Conservation (phyloP, 116 monocot genomes). For the Posidonia oceanica region DNA sequence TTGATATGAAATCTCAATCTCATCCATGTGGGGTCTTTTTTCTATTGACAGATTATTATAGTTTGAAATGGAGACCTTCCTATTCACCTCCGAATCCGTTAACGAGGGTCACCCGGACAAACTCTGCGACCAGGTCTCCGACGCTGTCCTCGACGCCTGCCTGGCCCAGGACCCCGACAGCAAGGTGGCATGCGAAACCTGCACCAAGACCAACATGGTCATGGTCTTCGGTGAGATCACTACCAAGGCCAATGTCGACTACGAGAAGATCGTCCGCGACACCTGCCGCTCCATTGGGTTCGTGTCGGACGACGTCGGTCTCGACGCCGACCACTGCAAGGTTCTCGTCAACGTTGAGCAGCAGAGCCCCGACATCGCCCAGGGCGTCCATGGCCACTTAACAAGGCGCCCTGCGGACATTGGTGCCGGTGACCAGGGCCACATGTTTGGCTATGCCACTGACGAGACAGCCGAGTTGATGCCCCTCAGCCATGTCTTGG, state of each 20-base stretch:
- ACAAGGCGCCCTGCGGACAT: constrained; percentile 67
- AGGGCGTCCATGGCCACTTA: constrained; percentile 69
- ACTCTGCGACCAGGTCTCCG: constrained; percentile 63
- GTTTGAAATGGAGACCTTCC: constrained; percentile 37
- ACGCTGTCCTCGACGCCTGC: constrained; percentile 59
- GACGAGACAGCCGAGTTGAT: constrained; percentile 60
- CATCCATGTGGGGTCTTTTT: too few species aligned
- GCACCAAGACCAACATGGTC: constrained; percentile 72
- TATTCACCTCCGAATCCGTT: constrained; percentile 67
- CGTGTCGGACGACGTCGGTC: constrained; percentile 37
- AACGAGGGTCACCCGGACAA: constrained; percentile 77
- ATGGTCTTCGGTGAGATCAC: constrained; percentile 78
- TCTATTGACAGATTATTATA: too few species aligned
- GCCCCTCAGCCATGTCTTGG: constrained; percentile 79
- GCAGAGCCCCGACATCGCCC: constrained; percentile 66
- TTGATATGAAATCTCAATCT: too few species aligned
- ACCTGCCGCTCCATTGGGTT: constrained; percentile 43
- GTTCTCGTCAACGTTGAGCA: constrained; percentile 69
- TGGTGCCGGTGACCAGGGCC: constrained; percentile 66
- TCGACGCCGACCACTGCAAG: constrained; percentile 54
- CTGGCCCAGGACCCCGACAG: constrained; percentile 65
- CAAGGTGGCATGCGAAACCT: constrained; percentile 72
- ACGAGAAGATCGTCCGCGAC: constrained; percentile 64
- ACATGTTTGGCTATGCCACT: constrained; percentile 70
- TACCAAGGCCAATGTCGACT: constrained; percentile 57